A percentile compares a stretch with the other conserved stretches of the same genome.
phyloP scores from a whole-genome alignment of 176 grass and related monocot species.

The Pontederia paniculata region DNA sequence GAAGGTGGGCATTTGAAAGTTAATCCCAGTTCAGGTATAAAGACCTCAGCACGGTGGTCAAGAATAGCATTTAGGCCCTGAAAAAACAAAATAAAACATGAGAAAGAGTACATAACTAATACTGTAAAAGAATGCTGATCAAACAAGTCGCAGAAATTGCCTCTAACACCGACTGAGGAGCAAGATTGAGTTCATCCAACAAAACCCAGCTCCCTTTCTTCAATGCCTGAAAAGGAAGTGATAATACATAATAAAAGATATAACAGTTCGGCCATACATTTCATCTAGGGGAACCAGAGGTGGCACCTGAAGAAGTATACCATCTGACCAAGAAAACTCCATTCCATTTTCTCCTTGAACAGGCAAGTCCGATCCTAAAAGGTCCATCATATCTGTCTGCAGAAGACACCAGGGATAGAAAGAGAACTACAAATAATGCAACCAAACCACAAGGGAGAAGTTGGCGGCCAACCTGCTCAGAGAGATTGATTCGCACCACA shows the following conservation, averaged over 20 bases:
- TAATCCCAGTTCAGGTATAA: constrained; percentile 79
- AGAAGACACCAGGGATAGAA: background rate
- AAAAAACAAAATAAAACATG: background rate
- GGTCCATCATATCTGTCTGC: constrained; percentile 98
- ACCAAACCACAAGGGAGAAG: background rate
- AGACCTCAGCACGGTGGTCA: constrained; percentile 93
- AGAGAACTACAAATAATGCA: background rate
- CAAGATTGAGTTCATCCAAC: constrained; percentile 96
- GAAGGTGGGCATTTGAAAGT: constrained; percentile 73
- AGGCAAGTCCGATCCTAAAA: constrained; percentile 87
- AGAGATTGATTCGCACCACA: constrained; percentile 88
- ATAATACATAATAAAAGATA: constrained; percentile 8
- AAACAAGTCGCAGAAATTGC: constrained; percentile 2
- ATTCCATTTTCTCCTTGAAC: constrained; percentile 56
- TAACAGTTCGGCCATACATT: background rate
- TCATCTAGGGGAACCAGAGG: background rate
- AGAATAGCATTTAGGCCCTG: constrained; percentile 88
- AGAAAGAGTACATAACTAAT: constrained; percentile 5
- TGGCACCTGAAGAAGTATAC: constrained; percentile 73
- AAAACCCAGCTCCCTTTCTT: constrained; percentile 93
- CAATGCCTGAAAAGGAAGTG: constrained; percentile 44
- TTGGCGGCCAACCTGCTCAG: constrained; percentile 46
- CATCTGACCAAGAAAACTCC: constrained; percentile 94
- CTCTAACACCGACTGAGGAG: constrained; percentile 89
- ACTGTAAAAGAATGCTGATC: background rate